Evolutionary conservation across 2,329 filamentous ascomycete species (phyloP).

Genomic region (Paecilomyces formosus): DNA sequence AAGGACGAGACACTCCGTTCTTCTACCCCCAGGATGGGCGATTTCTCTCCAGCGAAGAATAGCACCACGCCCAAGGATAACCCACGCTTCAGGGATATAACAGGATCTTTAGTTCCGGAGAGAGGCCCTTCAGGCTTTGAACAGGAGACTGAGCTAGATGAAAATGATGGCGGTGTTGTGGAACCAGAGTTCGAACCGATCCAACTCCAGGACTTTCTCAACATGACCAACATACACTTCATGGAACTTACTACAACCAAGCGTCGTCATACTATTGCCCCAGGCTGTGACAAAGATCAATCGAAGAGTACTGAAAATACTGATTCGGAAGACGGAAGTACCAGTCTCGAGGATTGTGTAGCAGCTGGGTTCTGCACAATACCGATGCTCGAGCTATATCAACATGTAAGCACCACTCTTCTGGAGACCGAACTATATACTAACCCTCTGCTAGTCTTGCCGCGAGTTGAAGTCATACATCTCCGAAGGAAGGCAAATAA

Average conservation of each 20-base stretch:
- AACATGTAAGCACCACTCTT: constrained; percentile 56
- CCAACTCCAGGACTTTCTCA: constrained; percentile 84
- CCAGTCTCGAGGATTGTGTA: constrained; percentile 64
- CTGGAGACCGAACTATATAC: constrained; percentile 6
- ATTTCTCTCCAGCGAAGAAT: constrained; percentile 25
- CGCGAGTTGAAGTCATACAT: constrained; percentile 96
- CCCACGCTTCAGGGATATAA: constrained; percentile 48
- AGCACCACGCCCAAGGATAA: constrained; percentile 49
- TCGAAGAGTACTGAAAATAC: constrained; percentile 18
- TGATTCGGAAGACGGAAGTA: constrained; percentile 18
- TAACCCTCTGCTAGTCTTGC: constrained; percentile 54
- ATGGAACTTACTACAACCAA: constrained; percentile 99
- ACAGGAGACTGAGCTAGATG: constrained; percentile 36
- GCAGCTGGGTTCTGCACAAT: constrained; percentile 85
- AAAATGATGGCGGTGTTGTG: constrained; percentile 38
- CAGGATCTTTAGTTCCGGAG: constrained; percentile 8
- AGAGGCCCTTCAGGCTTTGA: constrained; percentile 14
- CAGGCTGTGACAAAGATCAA: constrained; percentile 35
- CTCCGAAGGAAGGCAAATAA: constrained; percentile 80
- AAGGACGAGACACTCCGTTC: constrained; percentile 56
- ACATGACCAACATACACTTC: constrained; percentile 93
- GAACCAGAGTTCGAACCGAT: constrained; percentile 53
- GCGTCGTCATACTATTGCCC: constrained; percentile 72
- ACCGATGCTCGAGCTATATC: constrained; percentile 88
- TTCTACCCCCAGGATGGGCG: constrained; percentile 36